Base-by-base conservation (phyloP, 768 basidiomycete genomes). In the Neoboletus subvelutipes region DNA sequence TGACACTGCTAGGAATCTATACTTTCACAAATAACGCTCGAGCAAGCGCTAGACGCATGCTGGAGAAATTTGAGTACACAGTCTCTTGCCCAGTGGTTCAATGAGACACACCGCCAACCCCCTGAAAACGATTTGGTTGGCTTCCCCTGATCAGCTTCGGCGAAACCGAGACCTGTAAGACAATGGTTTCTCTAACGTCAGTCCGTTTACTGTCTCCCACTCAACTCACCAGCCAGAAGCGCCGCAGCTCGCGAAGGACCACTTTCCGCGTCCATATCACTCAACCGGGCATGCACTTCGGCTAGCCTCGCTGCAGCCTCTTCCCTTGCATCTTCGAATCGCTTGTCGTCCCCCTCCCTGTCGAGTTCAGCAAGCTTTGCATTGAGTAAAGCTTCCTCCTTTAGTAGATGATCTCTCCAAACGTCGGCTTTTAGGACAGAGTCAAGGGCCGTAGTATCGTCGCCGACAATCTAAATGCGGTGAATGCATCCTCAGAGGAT, bases 401-500 rank as follows among this genome's bases (percentile, higher is more conserved):
- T 88, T 49, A 97, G 74, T 18, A 98, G 78, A 61, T 92, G 90
- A 66, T 96, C 94, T 69, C 96, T 82, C 94, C 97, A 98, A 33
- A 99, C 97, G 69, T 99, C 97, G n/a, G 97, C 97, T 71, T 95
- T 94, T n/a, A 99, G 80, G 22, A 99, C 97, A 1, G 95, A 94
- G 22, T 94, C 90, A 42, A 99, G 79, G 3, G 97, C 97, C 1
- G 78, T 77, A 0, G 94, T 98, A 62, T 95, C 94, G 71, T 98
- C 96, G 33, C 96, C 97, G 53, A 93, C 70, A 62, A 98, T 90
- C 91, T 94, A 40, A 1, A 43, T 10, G 9, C 2, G 28, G 24
- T 67, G 13, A 52, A 17, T 18, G 1, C 26, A 36, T 45, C 22
- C 5, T 28, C 28, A n/a, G n/a, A n/a, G n/a, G n/a, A 28, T 36